Conservation (phyloP, 352 stramenopile species). For the Phytophthora aleatoria region DNA sequence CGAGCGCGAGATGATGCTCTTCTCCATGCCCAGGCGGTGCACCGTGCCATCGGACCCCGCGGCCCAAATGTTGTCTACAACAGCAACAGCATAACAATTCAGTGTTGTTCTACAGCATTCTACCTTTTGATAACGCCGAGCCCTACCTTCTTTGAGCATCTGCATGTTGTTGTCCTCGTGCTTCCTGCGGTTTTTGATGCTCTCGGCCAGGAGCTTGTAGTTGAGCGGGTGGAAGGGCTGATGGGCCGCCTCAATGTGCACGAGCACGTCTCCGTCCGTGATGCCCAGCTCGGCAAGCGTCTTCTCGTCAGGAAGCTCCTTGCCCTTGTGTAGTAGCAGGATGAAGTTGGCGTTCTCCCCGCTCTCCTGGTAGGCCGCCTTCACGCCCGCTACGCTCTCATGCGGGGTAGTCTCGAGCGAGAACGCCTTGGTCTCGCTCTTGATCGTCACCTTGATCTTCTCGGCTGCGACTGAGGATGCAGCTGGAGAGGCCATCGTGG, state of each 20-base stretch:
- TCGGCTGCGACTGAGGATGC: slow-evolving; percentile 6
- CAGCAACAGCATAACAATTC: slow-evolving; percentile 1
- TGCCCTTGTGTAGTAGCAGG: slow-evolving; percentile 85
- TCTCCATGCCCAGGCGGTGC: slow-evolving; percentile 81
- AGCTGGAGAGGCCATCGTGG: slow-evolving; percentile 25
- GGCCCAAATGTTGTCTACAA: slow-evolving; percentile 84
- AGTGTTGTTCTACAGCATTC: slow-evolving; percentile 11
- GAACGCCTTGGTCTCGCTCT: slow-evolving; percentile 77
- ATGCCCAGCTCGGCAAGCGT: slow-evolving; percentile 69
- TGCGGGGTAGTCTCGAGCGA: slow-evolving; percentile 67
- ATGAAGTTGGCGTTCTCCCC: slow-evolving; percentile 80
- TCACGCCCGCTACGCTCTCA: slow-evolving; percentile 82
- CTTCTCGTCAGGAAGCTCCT: slow-evolving; percentile 87
- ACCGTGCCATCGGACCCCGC: slow-evolving; percentile 76
- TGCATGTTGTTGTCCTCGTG: slow-evolving; percentile 85
- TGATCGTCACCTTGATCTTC: slow-evolving; percentile 81
- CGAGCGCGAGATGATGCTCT: slow-evolving; percentile 80
- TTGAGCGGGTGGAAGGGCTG: slow-evolving; percentile 89
- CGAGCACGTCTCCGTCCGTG: slow-evolving; percentile 66
- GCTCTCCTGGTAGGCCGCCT: slow-evolving; percentile 83
- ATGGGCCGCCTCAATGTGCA: slow-evolving; percentile 85
- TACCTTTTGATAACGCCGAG: background rate
- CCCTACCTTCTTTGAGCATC: slow-evolving; percentile 70
- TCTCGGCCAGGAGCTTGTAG: slow-evolving; percentile 83
- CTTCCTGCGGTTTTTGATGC: slow-evolving; percentile 75